A percentile compares a stretch with the other conserved stretches of the same genome.
Conservation (phyloP, 164 flowering plant genomes). For the Vitis amurensis region DNA sequence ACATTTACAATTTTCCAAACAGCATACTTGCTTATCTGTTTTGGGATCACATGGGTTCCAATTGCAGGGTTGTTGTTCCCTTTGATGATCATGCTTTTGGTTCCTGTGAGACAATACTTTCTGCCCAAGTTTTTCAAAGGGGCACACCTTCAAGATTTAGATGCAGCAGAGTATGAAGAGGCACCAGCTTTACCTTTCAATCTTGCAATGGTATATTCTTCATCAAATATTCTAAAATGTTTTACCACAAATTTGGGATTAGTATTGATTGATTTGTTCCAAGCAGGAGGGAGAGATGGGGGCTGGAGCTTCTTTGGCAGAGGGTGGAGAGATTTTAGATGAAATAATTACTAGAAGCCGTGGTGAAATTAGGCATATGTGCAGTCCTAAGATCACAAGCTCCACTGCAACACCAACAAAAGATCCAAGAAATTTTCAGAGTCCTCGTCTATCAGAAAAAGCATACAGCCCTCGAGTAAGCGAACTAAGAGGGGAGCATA, state of each 20-base stretch:
- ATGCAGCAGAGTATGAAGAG: slow-evolving; percentile 97
- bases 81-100: slow-evolving; percentile 92
- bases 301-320: slow-evolving; percentile 43
- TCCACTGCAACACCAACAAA: slow-evolving; percentile 68
- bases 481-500: slow-evolving; percentile 52
- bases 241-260: not conserved
- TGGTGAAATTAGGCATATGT: slow-evolving; percentile 68
- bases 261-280: not conserved
- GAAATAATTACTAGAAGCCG: slow-evolving; percentile 88
- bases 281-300: slow-evolving; percentile 61
- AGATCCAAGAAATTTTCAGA: slow-evolving; percentile 48
- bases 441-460: slow-evolving; percentile 53
- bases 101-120: slow-evolving; percentile 90
- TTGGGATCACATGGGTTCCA: slow-evolving; percentile 97
- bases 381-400: slow-evolving; percentile 86
- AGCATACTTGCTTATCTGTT: slow-evolving; percentile 69
- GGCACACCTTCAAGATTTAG: slow-evolving; percentile 90
- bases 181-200: slow-evolving; percentile 83
- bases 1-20: slow-evolving; percentile 86
- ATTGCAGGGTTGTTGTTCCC: slow-evolving; percentile 96
- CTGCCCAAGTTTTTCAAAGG: slow-evolving; percentile 96
- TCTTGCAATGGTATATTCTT: slow-evolving; percentile 48
- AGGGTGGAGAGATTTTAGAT: slow-evolving; percentile 78
- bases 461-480: slow-evolving; percentile 67
- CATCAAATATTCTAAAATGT: not conserved